A percentile compares a stretch with the other conserved stretches of the same genome.
These are phyloP conservation scores for Penicillium goetzii DNA, from an alignment of 495 filamentous ascomycete species.

Conservation along the genomic window DNA sequence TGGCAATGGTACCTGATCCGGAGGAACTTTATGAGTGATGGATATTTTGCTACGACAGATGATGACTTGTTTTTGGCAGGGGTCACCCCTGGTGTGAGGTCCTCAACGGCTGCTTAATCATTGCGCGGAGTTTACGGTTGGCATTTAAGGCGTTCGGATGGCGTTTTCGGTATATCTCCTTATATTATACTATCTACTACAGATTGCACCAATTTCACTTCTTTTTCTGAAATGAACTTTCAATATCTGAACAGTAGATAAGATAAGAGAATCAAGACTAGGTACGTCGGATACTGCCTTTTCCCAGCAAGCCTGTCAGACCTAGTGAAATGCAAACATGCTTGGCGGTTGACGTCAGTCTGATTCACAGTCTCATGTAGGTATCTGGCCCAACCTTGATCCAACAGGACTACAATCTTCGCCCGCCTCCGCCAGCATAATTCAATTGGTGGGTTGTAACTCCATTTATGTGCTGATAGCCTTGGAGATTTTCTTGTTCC, in stretches of 20 bases:
- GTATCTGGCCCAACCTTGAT: background rate
- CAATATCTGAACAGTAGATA: background rate
- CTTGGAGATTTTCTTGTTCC: background rate
- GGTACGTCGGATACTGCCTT: background rate
- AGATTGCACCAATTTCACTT: slow-evolving; percentile 10
- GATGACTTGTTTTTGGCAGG: slow-evolving; percentile 8
- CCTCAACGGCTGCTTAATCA: slow-evolving; percentile 15
- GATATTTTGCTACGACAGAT: background rate
- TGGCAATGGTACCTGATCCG: slow-evolving; percentile 48
- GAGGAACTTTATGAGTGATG: slow-evolving; percentile 46
- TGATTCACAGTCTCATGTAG: background rate
- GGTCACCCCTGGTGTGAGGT: background rate
- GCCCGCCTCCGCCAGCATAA: too few relatives aligned
- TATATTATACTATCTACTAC: background rate
- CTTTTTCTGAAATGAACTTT: background rate
- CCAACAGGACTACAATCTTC: background rate
- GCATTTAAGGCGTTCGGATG: slow-evolving; percentile 17
- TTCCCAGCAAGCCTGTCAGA: background rate
- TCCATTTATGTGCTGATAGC: background rate
- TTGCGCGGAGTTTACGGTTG: slow-evolving; percentile 20
- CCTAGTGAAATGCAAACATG: background rate
- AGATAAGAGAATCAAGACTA: background rate
- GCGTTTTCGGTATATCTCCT: background rate
- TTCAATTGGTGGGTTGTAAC: background rate
- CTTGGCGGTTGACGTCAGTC: slow-evolving; percentile 14